Evolutionary conservation across 805 yeast species (phyloP), one percentile per base, ranked within the genome.

Genomic region (Lipomyces sp.): DNA sequence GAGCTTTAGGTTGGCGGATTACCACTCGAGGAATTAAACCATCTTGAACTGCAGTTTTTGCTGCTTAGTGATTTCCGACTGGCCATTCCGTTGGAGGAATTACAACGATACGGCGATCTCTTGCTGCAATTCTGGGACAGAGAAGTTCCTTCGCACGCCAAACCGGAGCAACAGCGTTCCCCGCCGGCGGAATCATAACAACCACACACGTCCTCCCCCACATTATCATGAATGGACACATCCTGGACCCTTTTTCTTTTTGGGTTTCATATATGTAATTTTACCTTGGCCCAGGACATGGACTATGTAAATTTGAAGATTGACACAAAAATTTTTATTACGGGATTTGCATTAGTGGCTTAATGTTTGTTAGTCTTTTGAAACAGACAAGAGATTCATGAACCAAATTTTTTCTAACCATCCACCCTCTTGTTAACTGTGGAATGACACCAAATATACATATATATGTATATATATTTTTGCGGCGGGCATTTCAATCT

Each of bases 11-110:
- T 94, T 55, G 98, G 98, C 4, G 98, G 98, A 0, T 82, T 94
- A 63, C 97, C 98, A 6, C 82, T 92, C 64, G 97, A 91, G 64
- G 99, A 95, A 77, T 83, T 95, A 76, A 95, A 95, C 76, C 93
- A 90, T 78, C 81, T 95, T 71, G 99, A 95, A 77, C 80, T 95
- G 57, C 98, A 94, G 76, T 93, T 95, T 75, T 80, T 94, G 72
- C 78, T 93, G 59, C 80, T 94, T 66, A 83, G 92, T 60, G 97
- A 95, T 78, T 94, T 95, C 78, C 87, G 88, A 75, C 81, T 94
- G 67, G 85, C 93, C 86, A 90, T 95, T 56, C 88, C 91, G 42
- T 88, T 90, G 13, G 97, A 93, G 75, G 99, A 95, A 76, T 82
- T 94, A 74, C 97, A 92, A 74, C 83, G 89, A 71, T 94, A 94